Percentiles rank a stretch among this genome's conserved stretches.
Conservation (phyloP, 73 alveolate species). For the Urostyla sp. region DNA sequence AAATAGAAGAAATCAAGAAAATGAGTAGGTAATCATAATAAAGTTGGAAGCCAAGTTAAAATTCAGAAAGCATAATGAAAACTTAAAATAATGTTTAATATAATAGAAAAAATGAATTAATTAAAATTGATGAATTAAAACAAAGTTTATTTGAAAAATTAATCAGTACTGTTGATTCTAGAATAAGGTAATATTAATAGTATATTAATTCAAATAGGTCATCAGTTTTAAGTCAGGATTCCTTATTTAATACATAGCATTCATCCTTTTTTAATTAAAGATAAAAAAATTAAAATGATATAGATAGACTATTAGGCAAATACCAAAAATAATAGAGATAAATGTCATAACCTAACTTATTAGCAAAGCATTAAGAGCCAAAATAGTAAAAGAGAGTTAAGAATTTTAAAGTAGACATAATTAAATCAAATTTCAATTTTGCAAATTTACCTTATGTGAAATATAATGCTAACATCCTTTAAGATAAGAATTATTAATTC, state of each 20-base stretch:
- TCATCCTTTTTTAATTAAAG: too few relatives aligned
- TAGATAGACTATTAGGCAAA: too few relatives aligned
- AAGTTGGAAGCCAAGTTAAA: neutral
- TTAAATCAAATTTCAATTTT: constrained; percentile 5
- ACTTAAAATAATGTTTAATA: neutral
- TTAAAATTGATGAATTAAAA: neutral
- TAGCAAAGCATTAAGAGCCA: too few relatives aligned
- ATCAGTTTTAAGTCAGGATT: too few relatives aligned
- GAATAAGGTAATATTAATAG: constrained; percentile 35
- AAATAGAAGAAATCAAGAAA: neutral
- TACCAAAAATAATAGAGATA: too few relatives aligned
- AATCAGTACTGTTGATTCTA: constrained; percentile 32
- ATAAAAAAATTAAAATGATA: too few relatives aligned
- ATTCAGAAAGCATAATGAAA: neutral
- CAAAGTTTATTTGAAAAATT: constrained; percentile 20
- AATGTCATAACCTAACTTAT: too few relatives aligned
- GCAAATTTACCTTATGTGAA: constrained; percentile 30
- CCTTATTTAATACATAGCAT: too few relatives aligned
- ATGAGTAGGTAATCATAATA: neutral
- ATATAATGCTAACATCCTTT: constrained; percentile 31
- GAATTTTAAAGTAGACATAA: constrained; percentile 23
- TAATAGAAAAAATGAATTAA: neutral
- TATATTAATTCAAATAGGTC: too few relatives aligned
- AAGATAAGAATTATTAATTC: constrained; percentile 25
- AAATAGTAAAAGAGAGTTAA: neutral